Conservation (phyloP, 1,284 basidiomycete genomes). For the Pseudozyma tsukubaensis region DNA sequence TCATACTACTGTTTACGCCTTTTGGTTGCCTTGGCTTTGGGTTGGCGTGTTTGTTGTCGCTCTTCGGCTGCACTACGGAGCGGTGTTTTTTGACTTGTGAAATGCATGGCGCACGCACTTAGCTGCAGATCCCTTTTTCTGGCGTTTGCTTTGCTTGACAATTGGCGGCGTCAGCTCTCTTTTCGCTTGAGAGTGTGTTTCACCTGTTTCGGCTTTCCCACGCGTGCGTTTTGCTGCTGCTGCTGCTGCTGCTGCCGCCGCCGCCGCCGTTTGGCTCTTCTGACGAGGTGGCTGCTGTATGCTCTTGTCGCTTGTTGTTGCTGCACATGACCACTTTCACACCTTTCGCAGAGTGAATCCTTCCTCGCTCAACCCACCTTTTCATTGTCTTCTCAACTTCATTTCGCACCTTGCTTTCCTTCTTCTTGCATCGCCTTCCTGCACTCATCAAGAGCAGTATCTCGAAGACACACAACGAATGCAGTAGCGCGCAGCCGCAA, state of each 20-base stretch:
- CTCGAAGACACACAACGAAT: neutral
- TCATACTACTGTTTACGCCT: neutral
- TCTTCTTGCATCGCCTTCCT: neutral
- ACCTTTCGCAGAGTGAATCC: neutral
- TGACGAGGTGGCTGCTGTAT: too few species aligned
- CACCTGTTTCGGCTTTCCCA: too few species aligned
- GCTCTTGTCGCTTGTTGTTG: too few species aligned
- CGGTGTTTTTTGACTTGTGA: neutral
- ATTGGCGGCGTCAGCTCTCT: too few species aligned
- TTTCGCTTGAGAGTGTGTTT: too few species aligned
- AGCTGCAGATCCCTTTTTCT: neutral
- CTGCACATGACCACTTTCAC: neutral
- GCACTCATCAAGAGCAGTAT: neutral
- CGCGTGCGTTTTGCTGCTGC: neutral
- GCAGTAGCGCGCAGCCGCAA: neutral
- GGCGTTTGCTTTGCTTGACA: too few species aligned
- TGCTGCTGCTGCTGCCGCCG: neutral
- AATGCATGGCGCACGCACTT: slow-evolving; percentile 13
- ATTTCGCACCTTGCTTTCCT: neutral
- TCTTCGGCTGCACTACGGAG: too few species aligned
- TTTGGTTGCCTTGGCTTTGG: neutral
- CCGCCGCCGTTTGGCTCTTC: too few species aligned
- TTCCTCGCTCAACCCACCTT: neutral
- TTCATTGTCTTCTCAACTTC: slow-evolving; percentile 1
- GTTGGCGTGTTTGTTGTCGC: too few species aligned